Base-by-base conservation (phyloP, 2,329 filamentous ascomycete species). In the Fusarium dlaminii region DNA sequence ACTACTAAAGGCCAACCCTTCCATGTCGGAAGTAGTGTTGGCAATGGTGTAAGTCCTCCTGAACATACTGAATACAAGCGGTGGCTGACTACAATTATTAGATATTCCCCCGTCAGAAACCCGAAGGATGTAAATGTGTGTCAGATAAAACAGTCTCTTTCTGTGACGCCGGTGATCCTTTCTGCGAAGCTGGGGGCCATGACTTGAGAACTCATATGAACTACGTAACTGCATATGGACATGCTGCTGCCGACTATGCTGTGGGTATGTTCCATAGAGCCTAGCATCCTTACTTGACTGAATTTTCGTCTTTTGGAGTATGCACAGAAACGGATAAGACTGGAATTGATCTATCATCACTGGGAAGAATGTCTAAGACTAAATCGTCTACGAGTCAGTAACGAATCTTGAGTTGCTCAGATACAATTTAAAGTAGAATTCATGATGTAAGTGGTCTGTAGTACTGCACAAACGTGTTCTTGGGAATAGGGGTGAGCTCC, bases 91-190 rank as follows among this genome's bases (percentile, higher is more conserved):
- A 8, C 2, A 27, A 6, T 22, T 22, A 6, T 6, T 17, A 77
- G 73, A 65, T 77, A 36, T 75, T 77, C 27, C 73, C 75, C 9
- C 71, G 75, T 5, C 40, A 48, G 8, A 73, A 54, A 6, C 68
- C 75, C 1, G 48, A 56, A 8, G 75, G 73, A 8, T 77, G 75
- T 5, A 36, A 67, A 2, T 64, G 49, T 20, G 48, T 73, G 27
- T 66, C 59, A 0, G 30, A 42, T 30, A 76, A 58, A n/a, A 73
- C 62, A 9, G 27, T 75, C 20, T 77, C 75, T 1, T 65, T 76
- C 49, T 77, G 75, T 27, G 68, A 77, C 8, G 48, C 73, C 6
- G 75, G 68, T 6, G 75, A 77, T 15, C 49, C 70, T 51, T 77
- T 76, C 51, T 77, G 75, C 8, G 70, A 77, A 7, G 70, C 66